These are phyloP conservation scores for Ustilago curta DNA, from an alignment of 1,284 basidiomycete genomes.

Conservation along the genomic window DNA sequence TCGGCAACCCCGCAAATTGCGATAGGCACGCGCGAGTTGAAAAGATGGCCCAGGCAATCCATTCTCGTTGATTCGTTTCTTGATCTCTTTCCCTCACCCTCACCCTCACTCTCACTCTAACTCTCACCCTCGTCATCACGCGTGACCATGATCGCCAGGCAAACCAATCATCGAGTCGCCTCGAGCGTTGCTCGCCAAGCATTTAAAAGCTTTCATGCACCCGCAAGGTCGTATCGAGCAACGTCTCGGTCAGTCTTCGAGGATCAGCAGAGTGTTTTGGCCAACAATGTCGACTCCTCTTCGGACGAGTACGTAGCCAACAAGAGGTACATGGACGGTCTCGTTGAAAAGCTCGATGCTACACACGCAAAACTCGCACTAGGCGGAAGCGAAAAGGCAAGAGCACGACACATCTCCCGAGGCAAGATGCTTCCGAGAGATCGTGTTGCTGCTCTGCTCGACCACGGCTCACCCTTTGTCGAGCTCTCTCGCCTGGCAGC, in stretches of 20 bases:
- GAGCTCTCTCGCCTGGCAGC: slow-evolving; percentile 88
- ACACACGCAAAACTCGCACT: slow-evolving; percentile 59
- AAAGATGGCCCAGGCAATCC: background rate
- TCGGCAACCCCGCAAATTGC: slow-evolving; percentile 12
- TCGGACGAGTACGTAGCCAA: slow-evolving; percentile 57
- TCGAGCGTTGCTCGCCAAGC: slow-evolving; percentile 18
- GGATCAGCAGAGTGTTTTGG: slow-evolving; percentile 50
- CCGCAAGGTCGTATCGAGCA: slow-evolving; percentile 26
- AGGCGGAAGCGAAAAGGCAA: slow-evolving; percentile 75
- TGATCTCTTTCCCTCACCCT: background rate
- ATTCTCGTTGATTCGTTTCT: background rate
- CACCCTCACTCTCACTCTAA: background rate
- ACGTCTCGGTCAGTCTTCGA: slow-evolving; percentile 39
- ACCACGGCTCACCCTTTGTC: slow-evolving; percentile 88
- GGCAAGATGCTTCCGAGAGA: slow-evolving; percentile 89
- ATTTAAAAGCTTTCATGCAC: background rate
- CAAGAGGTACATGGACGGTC: slow-evolving; percentile 54
- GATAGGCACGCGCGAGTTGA: background rate
- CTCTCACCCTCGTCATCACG: background rate
- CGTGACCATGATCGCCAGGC: slow-evolving; percentile 23
- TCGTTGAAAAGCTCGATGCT: slow-evolving; percentile 55
- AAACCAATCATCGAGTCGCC: slow-evolving; percentile 5
- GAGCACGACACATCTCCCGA: slow-evolving; percentile 80
- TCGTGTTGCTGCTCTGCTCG: slow-evolving; percentile 78
- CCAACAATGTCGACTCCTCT: slow-evolving; percentile 53